These are phyloP conservation scores for Ophiosphaerella korrae DNA, from an alignment of 2,329 filamentous ascomycete genomes.

Conservation along the genomic window DNA sequence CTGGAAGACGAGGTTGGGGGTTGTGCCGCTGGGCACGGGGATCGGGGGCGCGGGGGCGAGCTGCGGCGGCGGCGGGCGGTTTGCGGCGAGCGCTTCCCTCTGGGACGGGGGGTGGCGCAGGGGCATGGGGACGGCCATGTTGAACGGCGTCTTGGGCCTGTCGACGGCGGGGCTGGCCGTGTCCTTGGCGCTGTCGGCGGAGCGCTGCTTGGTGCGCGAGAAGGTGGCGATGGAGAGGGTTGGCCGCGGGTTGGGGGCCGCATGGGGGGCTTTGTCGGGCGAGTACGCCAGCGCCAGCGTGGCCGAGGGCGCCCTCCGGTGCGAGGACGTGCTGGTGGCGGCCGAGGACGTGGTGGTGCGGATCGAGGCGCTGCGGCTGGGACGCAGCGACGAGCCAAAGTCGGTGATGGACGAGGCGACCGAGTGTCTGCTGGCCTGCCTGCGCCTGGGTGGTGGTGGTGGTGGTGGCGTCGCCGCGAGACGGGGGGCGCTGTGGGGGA, in stretches of 20 bases:
- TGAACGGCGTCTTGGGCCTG: constrained; percentile 43
- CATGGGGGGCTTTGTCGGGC: constrained; percentile 38
- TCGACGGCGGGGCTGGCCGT: constrained; percentile 29
- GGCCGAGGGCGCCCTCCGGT: constrained; percentile 41
- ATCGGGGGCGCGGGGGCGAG: constrained; percentile 38
- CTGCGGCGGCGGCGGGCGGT: too few relatives aligned
- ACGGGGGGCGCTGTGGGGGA: too few relatives aligned
- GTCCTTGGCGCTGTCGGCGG: constrained; percentile 40
- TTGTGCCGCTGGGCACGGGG: constrained; percentile 46
- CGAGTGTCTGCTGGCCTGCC: constrained; percentile 37
- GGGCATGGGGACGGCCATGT: constrained; percentile 35
- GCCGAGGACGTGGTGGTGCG: constrained; percentile 43
- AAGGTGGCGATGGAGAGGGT: constrained; percentile 48
- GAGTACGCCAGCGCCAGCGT: constrained; percentile 44
- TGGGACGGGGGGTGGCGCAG: constrained; percentile 32
- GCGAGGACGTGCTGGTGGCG: constrained; percentile 37
- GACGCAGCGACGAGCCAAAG: constrained; percentile 46
- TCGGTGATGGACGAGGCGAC: constrained; percentile 45
- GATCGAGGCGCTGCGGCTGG: constrained; percentile 49
- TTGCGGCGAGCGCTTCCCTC: constrained; percentile 33
- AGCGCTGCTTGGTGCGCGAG: constrained; percentile 43
- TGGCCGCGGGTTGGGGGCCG: constrained; percentile 32
- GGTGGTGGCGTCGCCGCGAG: too few relatives aligned
- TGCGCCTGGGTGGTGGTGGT: constrained; percentile 23
- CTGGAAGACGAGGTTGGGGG: constrained; percentile 63